Evolutionary conservation across 768 basidiomycete genomes (phyloP).

Genomic region (Suillus discolor): DNA sequence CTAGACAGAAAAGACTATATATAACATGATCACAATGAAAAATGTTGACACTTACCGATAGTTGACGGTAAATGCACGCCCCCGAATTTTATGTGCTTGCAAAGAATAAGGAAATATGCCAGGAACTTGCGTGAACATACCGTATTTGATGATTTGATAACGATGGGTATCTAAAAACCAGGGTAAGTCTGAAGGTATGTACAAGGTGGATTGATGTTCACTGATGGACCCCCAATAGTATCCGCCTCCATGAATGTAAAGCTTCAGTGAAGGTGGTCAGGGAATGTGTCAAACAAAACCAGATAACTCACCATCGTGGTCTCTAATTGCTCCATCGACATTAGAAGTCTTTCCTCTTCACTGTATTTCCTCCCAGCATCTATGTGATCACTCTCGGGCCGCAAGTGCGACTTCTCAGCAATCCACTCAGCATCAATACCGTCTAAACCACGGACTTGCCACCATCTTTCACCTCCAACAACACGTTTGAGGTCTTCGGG

Average conservation of each 20-base stretch:
- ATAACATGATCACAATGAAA: background rate
- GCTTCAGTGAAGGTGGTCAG: slow-evolving; percentile 34
- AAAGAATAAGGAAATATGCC: slow-evolving; percentile 19
- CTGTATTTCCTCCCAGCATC: slow-evolving; percentile 36
- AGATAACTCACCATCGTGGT: slow-evolving; percentile 50
- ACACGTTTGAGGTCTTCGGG: slow-evolving; percentile 67
- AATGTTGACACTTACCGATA: slow-evolving; percentile 38
- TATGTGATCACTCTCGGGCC: slow-evolving; percentile 16
- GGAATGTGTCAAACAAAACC: background rate
- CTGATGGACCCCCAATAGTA: slow-evolving; percentile 71
- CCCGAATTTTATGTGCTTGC: slow-evolving; percentile 68
- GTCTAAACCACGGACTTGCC: slow-evolving; percentile 75
- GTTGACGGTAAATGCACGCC: slow-evolving; percentile 66
- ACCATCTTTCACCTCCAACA: slow-evolving; percentile 81
- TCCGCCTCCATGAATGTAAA: slow-evolving; percentile 72
- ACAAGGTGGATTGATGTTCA: slow-evolving; percentile 21
- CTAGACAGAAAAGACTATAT: slow-evolving; percentile 35
- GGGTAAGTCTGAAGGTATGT: background rate
- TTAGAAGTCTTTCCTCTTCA: slow-evolving; percentile 41
- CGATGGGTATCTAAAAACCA: slow-evolving; percentile 52
- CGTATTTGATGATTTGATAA: slow-evolving; percentile 60
- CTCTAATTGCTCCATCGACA: slow-evolving; percentile 56
- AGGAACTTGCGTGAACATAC: slow-evolving; percentile 29
- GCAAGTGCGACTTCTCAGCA: slow-evolving; percentile 50
- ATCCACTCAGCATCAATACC: slow-evolving; percentile 72